Percentiles rank a stretch among this genome's conserved stretches.
phyloP scores from a whole-genome alignment of 2,329 filamentous ascomycete genomes.

The Stylonectria norvegica region DNA sequence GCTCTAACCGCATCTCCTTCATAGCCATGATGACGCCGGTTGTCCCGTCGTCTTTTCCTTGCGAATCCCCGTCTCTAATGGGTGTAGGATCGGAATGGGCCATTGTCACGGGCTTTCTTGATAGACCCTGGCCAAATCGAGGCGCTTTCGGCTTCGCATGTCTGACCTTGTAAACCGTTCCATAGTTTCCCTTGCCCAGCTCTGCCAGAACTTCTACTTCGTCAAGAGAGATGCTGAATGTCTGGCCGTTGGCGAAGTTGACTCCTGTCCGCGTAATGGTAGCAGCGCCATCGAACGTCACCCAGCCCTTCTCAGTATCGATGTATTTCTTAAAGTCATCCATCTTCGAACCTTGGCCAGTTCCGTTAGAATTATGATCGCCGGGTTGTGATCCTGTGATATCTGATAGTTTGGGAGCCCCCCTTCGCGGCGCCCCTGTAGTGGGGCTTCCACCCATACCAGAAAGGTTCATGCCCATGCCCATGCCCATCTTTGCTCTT shows the following conservation, averaged over 20 bases:
- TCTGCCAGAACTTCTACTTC: constrained; percentile 92
- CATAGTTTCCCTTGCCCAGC: constrained; percentile 96
- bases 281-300: constrained; percentile 91
- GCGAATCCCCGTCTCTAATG: constrained; percentile 27
- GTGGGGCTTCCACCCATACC: constrained; percentile 18
- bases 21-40: constrained; percentile 92
- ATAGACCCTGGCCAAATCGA: constrained; percentile 57
- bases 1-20: constrained; percentile 95
- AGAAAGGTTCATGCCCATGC: constrained; percentile 26
- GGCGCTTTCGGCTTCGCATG: constrained; percentile 66
- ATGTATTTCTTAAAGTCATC: constrained; percentile 73
- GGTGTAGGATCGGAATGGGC: constrained; percentile 36
- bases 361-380: constrained; percentile 32
- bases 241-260: constrained; percentile 84
- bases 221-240: constrained; percentile 91
- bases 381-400: constrained; percentile 28
- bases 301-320: constrained; percentile 83
- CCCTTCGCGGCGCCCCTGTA: constrained; percentile 26
- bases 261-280: constrained; percentile 85
- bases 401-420: constrained; percentile 45
- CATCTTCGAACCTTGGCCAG: constrained; percentile 46
- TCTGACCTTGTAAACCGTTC: constrained; percentile 93
- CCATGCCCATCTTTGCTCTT: constrained; percentile 47
- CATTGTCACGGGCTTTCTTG: constrained; percentile 43
- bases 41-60: constrained; percentile 38